These are phyloP conservation scores for Eimeria praecox DNA, from an alignment of 169 alveolate species.

Conservation along the genomic window DNA sequence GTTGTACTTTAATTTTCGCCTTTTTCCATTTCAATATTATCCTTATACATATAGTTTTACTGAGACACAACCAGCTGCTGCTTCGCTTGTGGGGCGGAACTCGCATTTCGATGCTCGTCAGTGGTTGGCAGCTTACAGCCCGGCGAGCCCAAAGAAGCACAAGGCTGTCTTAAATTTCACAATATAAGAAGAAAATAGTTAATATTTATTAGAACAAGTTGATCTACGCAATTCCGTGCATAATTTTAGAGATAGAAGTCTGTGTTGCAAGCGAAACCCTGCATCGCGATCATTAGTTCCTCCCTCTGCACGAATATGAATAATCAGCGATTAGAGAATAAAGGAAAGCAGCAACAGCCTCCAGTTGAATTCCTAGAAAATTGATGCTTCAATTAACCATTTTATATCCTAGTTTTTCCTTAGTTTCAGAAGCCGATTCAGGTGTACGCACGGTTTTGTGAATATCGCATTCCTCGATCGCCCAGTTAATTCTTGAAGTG, in stretches of 20 bases:
- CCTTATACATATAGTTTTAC: neutral
- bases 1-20: neutral
- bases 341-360: neutral
- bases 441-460: conserved; percentile 43
- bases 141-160: neutral
- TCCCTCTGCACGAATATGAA: neutral
- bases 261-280: neutral
- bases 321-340: neutral
- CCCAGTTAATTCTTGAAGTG: neutral
- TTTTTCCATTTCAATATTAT: neutral
- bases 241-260: neutral
- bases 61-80: too few species aligned
- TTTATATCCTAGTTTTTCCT: neutral
- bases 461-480: neutral
- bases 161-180: neutral
- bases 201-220: neutral
- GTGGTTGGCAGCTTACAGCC: neutral
- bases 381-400: neutral
- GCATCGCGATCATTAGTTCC: neutral
- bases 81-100: neutral
- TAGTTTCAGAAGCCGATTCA: neutral
- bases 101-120: neutral
- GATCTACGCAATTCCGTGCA: neutral
- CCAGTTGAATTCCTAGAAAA: neutral
- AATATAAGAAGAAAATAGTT: neutral